These are phyloP conservation scores for Pulveroboletus sp. DNA, from an alignment of 768 basidiomycete genomes.

Conservation along the genomic window DNA sequence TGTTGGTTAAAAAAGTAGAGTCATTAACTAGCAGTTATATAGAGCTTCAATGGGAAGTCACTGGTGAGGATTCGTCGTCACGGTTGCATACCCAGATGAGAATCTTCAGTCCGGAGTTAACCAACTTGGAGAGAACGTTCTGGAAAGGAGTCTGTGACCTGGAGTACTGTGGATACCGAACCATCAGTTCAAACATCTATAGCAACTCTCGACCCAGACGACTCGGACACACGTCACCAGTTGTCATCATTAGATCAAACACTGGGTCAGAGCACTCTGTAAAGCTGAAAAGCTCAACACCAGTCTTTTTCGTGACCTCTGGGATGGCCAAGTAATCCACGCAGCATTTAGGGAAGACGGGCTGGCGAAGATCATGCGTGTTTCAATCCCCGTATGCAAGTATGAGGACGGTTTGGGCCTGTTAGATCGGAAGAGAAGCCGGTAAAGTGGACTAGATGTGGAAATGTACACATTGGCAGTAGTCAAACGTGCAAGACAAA, in stretches of 20 bases:
- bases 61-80: neutral
- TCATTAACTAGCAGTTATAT: too few species aligned
- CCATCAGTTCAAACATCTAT: neutral
- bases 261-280: constrained; percentile 47
- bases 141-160: constrained; percentile 35
- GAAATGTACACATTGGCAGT: constrained; percentile 57
- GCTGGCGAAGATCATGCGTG: constrained; percentile 57
- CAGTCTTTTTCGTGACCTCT: constrained; percentile 44
- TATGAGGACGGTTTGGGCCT: constrained; percentile 50
- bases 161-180: constrained; percentile 25
- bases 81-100: constrained; percentile 42
- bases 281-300: constrained; percentile 50
- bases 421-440: neutral
- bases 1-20: too few species aligned
- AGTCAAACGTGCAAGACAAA: constrained; percentile 52
- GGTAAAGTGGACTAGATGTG: too few species aligned
- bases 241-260: constrained; percentile 41
- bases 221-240: constrained; percentile 59
- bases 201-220: neutral
- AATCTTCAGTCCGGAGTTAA: constrained; percentile 35
- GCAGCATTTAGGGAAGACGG: constrained; percentile 58
- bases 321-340: constrained; percentile 42
- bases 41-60: too few species aligned
- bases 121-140: constrained; percentile 36
- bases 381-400: constrained; percentile 56